A percentile compares a stretch with the other conserved stretches of the same genome.
phyloP scores from a whole-genome alignment of 23 red algal genomes.

The Gracilaria domingensis region DNA sequence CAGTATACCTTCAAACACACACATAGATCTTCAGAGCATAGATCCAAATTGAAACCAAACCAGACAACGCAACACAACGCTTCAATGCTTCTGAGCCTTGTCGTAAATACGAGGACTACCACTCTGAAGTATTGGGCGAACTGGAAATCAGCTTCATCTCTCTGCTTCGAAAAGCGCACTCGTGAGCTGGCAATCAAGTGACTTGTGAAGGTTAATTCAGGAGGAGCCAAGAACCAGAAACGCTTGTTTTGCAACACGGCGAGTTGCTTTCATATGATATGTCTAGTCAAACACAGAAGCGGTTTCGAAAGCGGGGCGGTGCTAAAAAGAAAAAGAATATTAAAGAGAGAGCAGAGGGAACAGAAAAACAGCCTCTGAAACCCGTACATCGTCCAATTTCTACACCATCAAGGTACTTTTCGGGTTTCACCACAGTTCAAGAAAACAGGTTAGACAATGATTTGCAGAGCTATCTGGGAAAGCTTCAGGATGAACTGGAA shows the following conservation, averaged over 20 bases:
- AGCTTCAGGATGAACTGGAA: slow-evolving; percentile 41
- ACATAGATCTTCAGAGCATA: too few species aligned
- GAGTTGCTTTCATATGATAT: neutral
- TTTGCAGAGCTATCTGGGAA: slow-evolving; percentile 6
- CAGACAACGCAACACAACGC: too few species aligned
- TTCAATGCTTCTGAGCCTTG: too few species aligned
- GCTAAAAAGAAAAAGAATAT: slow-evolving; percentile 67
- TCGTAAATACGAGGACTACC: too few species aligned
- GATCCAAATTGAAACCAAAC: too few species aligned
- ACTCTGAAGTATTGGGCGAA: too few species aligned
- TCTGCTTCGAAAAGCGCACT: neutral
- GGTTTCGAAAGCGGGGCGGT: slow-evolving; percentile 63
- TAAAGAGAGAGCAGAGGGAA: neutral
- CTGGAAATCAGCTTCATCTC: too few species aligned
- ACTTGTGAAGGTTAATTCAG: neutral
- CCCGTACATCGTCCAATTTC: neutral
- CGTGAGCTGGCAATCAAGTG: neutral
- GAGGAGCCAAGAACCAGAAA: neutral
- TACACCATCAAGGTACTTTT: slow-evolving; percentile 14
- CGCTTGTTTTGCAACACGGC: neutral
- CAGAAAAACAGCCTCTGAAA: neutral
- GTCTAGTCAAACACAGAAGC: slow-evolving; percentile 3
- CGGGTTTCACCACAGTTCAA: slow-evolving; percentile 9
- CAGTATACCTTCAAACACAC: too few species aligned
- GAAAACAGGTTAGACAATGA: slow-evolving; percentile 5